Base-by-base conservation (phyloP, 192 early-diverging fungal species). In the Podila epigama region DNA sequence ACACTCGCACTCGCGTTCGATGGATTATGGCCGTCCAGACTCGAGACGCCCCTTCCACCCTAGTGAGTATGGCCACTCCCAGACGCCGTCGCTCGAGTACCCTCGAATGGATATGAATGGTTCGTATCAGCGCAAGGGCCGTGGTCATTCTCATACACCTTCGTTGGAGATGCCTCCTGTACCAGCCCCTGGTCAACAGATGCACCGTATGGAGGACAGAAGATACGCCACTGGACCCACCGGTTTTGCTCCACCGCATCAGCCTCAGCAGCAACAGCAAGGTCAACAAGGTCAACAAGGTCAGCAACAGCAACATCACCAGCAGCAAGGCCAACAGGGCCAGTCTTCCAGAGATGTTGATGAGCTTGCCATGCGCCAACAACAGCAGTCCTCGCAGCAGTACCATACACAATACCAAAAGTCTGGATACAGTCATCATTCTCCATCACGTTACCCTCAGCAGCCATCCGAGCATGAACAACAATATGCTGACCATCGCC, bases 1-100 rank as follows among this genome's bases (percentile, higher is more conserved):
- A 4, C 73, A 77, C 37, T 57, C 60, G 0, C 73, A 77, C 51
- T 77, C 73, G 1, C 66, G 73, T 16, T 77, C 73, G 8, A 68
- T 77, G 73, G 73, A 77, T 15, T 77, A 68, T 60, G 61, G 73
- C 12, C 52, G 73, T 32, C n/a, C 62, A 12, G 73, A 68, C 31
- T 51, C 55, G 5, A 58, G 65, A 42, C 52, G 42, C 12, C 42
- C 52, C 56, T 60, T 37, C 32, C 66, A 68, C 25, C 54, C 66
- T 28, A 34, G 44, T n/a, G 66, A 77, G 8, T 36, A 27, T 40
- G 60, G 60, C 18, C 73, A 75, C 27, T 68, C 72, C 12, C 72
- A 75, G 53, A 75, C 66, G 3, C 52, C 63, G 10, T 65, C 63
- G 3, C 29, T 65, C 8, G 63, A 65, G 11, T 65, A 65, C 39